Conservation (phyloP, 2,329 filamentous ascomycete genomes). For the Plectosphaerella sp. region DNA sequence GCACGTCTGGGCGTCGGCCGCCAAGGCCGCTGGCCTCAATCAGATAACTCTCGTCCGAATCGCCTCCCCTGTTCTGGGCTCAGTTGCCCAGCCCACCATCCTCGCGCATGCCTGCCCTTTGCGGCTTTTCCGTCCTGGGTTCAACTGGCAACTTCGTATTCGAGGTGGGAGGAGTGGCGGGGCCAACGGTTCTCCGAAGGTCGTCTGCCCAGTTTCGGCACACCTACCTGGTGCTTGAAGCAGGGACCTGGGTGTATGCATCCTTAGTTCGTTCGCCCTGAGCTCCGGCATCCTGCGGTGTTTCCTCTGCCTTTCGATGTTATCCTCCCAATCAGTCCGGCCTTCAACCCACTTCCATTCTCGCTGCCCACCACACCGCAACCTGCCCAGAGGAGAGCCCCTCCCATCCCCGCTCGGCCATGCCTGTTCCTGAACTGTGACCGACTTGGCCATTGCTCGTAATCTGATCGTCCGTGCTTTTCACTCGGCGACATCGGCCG, state of each 20-base stretch:
- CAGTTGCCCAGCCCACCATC: neutral
- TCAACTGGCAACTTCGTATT: neutral
- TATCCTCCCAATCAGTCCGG: neutral
- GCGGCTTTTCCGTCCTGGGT: neutral
- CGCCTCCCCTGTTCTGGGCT: neutral
- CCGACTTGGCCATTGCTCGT: too few relatives aligned
- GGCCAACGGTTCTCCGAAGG: neutral
- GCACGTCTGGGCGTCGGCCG: neutral
- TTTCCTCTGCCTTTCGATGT: neutral
- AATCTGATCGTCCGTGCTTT: too few relatives aligned
- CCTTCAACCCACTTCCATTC: neutral
- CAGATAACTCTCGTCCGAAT: constrained; percentile 1
- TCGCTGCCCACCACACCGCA: too few relatives aligned
- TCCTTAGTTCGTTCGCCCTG: too few relatives aligned
- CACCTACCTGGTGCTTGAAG: neutral
- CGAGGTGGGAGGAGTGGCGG: neutral
- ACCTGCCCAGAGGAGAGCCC: too few relatives aligned
- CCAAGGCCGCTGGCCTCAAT: neutral
- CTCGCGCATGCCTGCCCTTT: neutral
- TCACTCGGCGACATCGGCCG: neutral
- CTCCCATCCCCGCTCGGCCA: too few relatives aligned
- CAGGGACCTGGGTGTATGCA: too few relatives aligned
- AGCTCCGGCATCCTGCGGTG: neutral
- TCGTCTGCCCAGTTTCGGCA: constrained; percentile 1
- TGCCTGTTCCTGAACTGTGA: too few relatives aligned